Percentiles rank a stretch among this genome's conserved stretches.
These are phyloP conservation scores for Claviceps sp. DNA, from an alignment of 2,329 filamentous ascomycete species.

Conservation along the genomic window DNA sequence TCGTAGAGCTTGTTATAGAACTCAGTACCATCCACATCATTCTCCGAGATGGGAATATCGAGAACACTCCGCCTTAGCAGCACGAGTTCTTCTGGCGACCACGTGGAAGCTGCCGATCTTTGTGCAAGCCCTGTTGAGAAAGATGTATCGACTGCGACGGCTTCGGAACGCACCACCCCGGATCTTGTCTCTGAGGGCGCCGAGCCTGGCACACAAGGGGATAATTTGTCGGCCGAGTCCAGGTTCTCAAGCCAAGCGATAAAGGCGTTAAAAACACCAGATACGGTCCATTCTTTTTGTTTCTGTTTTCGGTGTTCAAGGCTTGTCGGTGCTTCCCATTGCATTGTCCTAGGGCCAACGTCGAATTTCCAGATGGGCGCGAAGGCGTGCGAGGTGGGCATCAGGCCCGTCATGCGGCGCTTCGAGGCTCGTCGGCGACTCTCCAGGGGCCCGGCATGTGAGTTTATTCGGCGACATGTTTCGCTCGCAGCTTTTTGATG, in stretches of 20 bases:
- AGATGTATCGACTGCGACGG: background rate
- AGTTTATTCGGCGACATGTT: slow-evolving; percentile 21
- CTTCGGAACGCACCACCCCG: slow-evolving; percentile 3
- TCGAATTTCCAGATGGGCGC: slow-evolving; percentile 34
- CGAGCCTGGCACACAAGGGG: slow-evolving; percentile 5
- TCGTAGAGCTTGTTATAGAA: slow-evolving; percentile 5
- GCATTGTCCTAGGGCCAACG: slow-evolving; percentile 32
- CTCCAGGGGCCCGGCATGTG: slow-evolving; percentile 41
- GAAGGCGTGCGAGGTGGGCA: slow-evolving; percentile 23
- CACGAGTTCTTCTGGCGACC: slow-evolving; percentile 8
- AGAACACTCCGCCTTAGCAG: slow-evolving; percentile 7
- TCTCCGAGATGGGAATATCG: background rate
- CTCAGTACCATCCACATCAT: slow-evolving; percentile 4
- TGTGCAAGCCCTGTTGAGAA: background rate
- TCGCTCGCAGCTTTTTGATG: slow-evolving; percentile 12
- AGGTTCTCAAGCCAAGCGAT: slow-evolving; percentile 16
- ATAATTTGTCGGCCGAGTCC: slow-evolving; percentile 9
- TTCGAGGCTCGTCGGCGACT: slow-evolving; percentile 38
- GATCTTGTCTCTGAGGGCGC: background rate
- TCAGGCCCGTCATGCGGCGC: slow-evolving; percentile 38
- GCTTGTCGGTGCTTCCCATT: slow-evolving; percentile 36
- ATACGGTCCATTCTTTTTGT: slow-evolving; percentile 9
- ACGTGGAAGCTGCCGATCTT: background rate
- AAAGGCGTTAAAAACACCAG: slow-evolving; percentile 14
- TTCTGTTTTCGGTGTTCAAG: slow-evolving; percentile 15